Evolutionary conservation across 306 rosid species (phyloP).

Genomic region (Hylodesmum podocarpum): DNA sequence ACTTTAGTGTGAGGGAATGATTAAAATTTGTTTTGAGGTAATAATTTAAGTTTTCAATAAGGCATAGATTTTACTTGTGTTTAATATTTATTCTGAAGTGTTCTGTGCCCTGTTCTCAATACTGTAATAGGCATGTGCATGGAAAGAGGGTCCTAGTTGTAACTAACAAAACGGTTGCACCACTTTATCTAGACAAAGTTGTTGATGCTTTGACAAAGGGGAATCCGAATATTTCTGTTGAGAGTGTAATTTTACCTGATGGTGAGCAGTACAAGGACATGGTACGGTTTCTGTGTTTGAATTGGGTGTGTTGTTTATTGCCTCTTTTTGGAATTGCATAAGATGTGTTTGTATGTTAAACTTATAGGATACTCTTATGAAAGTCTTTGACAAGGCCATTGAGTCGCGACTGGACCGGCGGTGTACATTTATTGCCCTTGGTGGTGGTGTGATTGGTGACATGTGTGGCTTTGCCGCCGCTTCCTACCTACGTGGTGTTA

Average conservation of each 20-base stretch:
- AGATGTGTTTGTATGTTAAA: slow-evolving; percentile 34
- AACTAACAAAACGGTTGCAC: slow-evolving; percentile 73
- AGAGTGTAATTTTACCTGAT: slow-evolving; percentile 76
- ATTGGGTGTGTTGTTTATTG: not conserved
- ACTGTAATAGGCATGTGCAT: slow-evolving; percentile 75
- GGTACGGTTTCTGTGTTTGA: slow-evolving; percentile 47
- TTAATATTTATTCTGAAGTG: not conserved
- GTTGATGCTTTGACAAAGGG: slow-evolving; percentile 72
- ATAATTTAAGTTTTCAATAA: not conserved
- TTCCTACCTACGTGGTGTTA: slow-evolving; percentile 83
- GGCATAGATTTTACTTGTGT: not conserved
- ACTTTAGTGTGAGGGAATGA: too few relatives aligned
- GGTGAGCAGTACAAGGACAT: slow-evolving; percentile 93
- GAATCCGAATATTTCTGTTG: slow-evolving; percentile 83
- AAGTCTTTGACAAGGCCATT: slow-evolving; percentile 95
- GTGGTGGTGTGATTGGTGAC: slow-evolving; percentile 97
- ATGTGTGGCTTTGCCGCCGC: slow-evolving; percentile 98
- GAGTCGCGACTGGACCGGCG: slow-evolving; percentile 76
- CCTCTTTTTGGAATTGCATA: slow-evolving; percentile 1
- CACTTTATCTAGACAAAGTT: slow-evolving; percentile 81
- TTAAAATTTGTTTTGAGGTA: too few relatives aligned
- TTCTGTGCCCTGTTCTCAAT: slow-evolving; percentile 19
- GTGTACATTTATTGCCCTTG: slow-evolving; percentile 91
- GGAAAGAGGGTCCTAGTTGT: slow-evolving; percentile 95
- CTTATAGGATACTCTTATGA: slow-evolving; percentile 79